Evolutionary conservation across 169 alveolate species (phyloP).

Genomic region (Cryptosporidium meleagridis): DNA sequence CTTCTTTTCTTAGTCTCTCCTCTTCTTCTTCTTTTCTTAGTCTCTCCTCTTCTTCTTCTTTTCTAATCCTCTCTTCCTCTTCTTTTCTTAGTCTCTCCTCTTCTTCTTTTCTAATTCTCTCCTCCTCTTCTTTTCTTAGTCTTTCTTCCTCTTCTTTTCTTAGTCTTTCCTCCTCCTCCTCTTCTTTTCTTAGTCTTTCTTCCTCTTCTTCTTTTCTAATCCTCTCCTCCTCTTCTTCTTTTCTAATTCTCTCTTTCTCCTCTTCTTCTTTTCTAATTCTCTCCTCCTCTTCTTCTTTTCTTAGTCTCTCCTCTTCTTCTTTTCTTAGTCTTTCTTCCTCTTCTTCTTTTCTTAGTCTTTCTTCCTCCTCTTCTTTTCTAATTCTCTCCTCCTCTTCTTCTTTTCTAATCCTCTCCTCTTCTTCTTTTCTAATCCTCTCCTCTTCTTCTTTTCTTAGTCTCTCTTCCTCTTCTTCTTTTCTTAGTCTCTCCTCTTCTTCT

Average conservation of each 20-base stretch:
- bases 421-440: background rate
- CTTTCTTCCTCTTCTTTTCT: background rate
- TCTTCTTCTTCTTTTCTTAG: background rate
- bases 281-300: too few species aligned
- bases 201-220: background rate
- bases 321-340: too few species aligned
- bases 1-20: background rate
- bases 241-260: too few species aligned
- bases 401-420: background rate
- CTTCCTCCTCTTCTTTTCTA: background rate
- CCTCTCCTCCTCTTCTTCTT: too few species aligned
- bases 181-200: background rate
- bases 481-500: conserved; percentile 1
- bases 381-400: background rate
- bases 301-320: background rate
- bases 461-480: background rate
- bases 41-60: background rate
- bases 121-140: background rate
- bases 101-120: background rate
- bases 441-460: background rate
- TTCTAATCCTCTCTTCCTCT: background rate
- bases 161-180: background rate
- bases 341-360: too few species aligned
- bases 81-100: background rate
- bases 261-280: background rate